phyloP scores from a whole-genome alignment of 208 protist species.

The Novymonas esmeraldas region DNA sequence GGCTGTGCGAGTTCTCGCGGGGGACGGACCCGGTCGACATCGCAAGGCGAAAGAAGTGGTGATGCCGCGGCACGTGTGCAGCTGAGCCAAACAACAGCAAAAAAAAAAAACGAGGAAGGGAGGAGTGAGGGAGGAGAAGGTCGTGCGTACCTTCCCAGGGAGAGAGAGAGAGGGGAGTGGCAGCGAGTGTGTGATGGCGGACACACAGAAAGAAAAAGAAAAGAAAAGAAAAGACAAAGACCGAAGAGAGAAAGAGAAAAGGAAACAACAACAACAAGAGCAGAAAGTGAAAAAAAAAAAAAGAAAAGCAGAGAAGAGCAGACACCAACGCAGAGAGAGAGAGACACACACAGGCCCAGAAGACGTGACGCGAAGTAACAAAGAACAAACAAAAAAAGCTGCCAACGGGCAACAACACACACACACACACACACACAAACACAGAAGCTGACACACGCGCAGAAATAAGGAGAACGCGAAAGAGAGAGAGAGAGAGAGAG shows the following conservation, averaged over 20 bases:
- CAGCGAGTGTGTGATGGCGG: too few relatives aligned
- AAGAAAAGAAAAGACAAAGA: slow-evolving; percentile 1
- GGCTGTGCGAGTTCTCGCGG: slow-evolving; percentile 6
- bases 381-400: too few relatives aligned
- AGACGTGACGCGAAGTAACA: neutral
- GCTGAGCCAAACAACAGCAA: neutral
- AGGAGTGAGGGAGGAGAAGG: neutral
- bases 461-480: too few relatives aligned
- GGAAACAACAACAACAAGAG: neutral
- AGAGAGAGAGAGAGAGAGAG: too few relatives aligned
- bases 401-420: too few relatives aligned
- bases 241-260: neutral
- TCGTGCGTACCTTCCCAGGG: too few relatives aligned
- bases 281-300: neutral
- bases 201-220: neutral
- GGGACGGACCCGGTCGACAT: slow-evolving; percentile 21
- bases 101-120: neutral
- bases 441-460: too few relatives aligned
- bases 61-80: neutral
- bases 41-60: neutral
- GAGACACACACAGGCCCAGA: neutral
- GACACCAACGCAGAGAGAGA: neutral
- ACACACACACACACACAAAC: too few relatives aligned
- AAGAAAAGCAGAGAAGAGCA: too few relatives aligned
- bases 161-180: too few relatives aligned